Conservation (phyloP, 768 basidiomycete genomes). For the Rhodotorula graminis region DNA sequence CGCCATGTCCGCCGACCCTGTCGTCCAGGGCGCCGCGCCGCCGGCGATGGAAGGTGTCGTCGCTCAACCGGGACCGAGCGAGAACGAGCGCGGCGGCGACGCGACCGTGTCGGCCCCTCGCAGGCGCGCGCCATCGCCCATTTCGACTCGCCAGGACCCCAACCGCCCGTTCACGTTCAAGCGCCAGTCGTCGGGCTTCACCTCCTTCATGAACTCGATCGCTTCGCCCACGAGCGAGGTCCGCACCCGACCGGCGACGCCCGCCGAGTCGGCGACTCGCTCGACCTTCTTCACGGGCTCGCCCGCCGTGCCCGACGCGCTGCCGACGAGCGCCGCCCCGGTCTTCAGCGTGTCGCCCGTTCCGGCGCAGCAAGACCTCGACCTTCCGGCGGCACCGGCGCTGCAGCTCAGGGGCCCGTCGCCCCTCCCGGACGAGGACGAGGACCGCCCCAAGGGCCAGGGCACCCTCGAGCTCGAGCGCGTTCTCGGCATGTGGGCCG, state of each 20-base stretch:
- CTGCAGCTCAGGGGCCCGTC: background rate
- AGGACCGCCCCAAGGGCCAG: constrained; percentile 22
- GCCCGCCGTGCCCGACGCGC: background rate
- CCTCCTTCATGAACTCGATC: constrained; percentile 21
- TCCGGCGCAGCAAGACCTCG: background rate
- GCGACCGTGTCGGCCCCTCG: background rate
- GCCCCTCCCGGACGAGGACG: background rate
- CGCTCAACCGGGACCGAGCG: background rate
- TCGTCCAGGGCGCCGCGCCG: background rate
- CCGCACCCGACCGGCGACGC: constrained; percentile 16
- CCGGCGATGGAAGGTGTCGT: background rate
- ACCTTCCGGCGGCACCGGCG: constrained; percentile 7
- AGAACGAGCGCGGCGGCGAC: background rate
- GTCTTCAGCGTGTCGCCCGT: background rate
- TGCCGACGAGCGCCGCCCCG: background rate
- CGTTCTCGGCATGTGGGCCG: constrained; percentile 29
- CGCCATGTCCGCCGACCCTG: background rate
- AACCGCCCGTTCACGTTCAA: constrained; percentile 20
- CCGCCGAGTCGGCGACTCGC: constrained; percentile 21
- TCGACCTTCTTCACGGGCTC: constrained; percentile 17
- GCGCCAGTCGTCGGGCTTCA: constrained; percentile 28
- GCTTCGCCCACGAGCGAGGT: constrained; percentile 26
- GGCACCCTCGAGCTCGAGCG: constrained; percentile 35
- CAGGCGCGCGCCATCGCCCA: background rate
- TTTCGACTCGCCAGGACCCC: background rate